phyloP scores from a whole-genome alignment of 1,284 basidiomycete species.

The Filobasidium uniguttulatum region DNA sequence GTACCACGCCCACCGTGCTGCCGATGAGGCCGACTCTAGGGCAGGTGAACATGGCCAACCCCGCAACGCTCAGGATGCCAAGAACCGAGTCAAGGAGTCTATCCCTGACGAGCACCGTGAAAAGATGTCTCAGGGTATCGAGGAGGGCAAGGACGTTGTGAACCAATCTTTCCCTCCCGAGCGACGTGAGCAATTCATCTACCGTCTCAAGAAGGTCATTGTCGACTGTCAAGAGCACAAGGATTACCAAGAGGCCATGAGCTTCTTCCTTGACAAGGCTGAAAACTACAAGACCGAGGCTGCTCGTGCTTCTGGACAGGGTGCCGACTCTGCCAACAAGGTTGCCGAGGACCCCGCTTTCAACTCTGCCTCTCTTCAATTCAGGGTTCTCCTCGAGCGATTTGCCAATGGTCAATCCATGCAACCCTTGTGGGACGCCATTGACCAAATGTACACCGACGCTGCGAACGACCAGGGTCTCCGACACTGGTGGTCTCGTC shows the following conservation, averaged over 20 bases:
- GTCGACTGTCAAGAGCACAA: constrained; percentile 85
- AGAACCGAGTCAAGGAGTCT: constrained; percentile 44
- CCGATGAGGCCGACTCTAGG: constrained; percentile 22
- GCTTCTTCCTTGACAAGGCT: constrained; percentile 58
- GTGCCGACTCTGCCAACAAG: constrained; percentile 34
- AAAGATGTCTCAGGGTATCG: constrained; percentile 18
- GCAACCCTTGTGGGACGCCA: constrained; percentile 55
- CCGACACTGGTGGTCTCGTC: constrained; percentile 56
- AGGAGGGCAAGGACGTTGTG: constrained; percentile 51
- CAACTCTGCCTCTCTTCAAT: constrained; percentile 48
- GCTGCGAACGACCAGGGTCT: constrained; percentile 63
- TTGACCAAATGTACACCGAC: constrained; percentile 62
- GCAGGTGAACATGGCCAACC: constrained; percentile 39
- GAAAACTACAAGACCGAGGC: constrained; percentile 62
- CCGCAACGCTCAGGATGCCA: constrained; percentile 48
- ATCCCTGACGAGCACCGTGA: constrained; percentile 33
- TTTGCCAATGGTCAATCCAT: constrained; percentile 64
- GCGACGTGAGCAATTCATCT: constrained; percentile 48
- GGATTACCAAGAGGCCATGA: constrained; percentile 71
- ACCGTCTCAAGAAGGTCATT: constrained; percentile 50
- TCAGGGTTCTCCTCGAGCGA: constrained; percentile 72
- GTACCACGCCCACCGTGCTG: constrained; percentile 32
- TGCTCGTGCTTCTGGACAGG: constrained; percentile 37
- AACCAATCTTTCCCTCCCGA: constrained; percentile 80
- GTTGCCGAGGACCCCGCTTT: constrained; percentile 46